Evolutionary conservation across 495 filamentous ascomycete genomes (phyloP).

Genomic region (Aspergillus ellipticus): DNA sequence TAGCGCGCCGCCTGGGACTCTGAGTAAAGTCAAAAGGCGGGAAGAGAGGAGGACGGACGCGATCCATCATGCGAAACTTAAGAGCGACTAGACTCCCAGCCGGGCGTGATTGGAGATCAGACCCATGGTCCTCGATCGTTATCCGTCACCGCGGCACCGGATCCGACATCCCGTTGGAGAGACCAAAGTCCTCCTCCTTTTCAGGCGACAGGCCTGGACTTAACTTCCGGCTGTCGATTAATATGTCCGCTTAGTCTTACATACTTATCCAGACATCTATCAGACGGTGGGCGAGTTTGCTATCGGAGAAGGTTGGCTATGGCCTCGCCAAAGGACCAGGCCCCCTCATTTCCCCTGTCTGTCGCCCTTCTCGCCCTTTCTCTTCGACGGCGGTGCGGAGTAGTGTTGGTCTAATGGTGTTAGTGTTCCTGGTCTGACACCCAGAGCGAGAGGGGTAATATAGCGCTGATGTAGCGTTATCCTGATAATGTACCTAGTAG

Average conservation of each 20-base stretch:
- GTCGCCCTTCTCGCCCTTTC: no score
- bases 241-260: not conserved
- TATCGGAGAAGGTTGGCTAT: not conserved
- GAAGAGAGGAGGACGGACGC: not conserved
- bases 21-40: not conserved
- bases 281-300: not conserved
- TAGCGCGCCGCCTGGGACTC: slow-evolving; percentile 1
- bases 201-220: not conserved
- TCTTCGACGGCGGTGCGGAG: no score
- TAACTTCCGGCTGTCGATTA: not conserved
- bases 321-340: no score
- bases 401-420: no score
- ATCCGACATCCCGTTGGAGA: slow-evolving; percentile 32
- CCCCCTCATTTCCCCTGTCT: no score
- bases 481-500: no score
- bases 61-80: slow-evolving; percentile 24
- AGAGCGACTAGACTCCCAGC: slow-evolving; percentile 1
- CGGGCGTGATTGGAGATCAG: slow-evolving; percentile 10
- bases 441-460: no score
- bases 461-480: no score
- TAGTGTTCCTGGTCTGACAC: no score
- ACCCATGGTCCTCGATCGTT: slow-evolving; percentile 20
- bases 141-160: slow-evolving; percentile 43
- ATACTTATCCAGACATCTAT: no score
- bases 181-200: not conserved